These are phyloP conservation scores for Neocallimastix lanati DNA, from an alignment of 192 early-diverging fungal species.

Conservation along the genomic window DNA sequence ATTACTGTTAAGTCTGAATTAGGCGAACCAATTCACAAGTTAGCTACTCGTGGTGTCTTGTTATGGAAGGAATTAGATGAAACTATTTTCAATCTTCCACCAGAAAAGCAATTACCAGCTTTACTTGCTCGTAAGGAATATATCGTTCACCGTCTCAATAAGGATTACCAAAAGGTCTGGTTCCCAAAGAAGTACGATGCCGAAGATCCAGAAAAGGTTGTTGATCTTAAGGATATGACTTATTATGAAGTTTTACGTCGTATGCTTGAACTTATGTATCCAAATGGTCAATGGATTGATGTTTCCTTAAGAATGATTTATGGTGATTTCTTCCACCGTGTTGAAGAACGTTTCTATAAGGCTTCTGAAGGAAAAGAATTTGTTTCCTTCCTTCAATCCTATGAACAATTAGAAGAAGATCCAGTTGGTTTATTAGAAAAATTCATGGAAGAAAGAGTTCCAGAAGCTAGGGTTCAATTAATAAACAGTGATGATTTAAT, in stretches of 20 bases:
- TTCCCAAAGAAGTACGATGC: constrained; percentile 53
- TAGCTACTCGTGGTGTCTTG: constrained; percentile 62
- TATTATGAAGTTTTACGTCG: constrained; percentile 73
- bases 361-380: constrained; percentile 9
- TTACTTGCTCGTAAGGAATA: constrained; percentile 67
- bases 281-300: constrained; percentile 66
- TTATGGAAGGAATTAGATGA: constrained; percentile 68
- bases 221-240: constrained; percentile 82
- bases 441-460: constrained; percentile 45
- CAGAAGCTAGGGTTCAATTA: constrained; percentile 46
- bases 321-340: constrained; percentile 60
- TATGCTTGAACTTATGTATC: constrained; percentile 63
- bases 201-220: constrained; percentile 36
- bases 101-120: constrained; percentile 54
- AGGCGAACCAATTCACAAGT: constrained; percentile 83
- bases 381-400: constrained; percentile 43
- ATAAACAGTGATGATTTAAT: constrained; percentile 70
- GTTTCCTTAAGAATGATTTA: constrained; percentile 43
- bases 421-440: constrained; percentile 44
- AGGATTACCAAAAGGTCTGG: constrained; percentile 88
- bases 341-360: constrained; percentile 71
- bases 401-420: constrained; percentile 30
- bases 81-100: constrained; percentile 61
- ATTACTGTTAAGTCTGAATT: constrained; percentile 73
- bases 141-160: constrained; percentile 67